Conservation (phyloP, 805 yeast species). For the Ogataea sp. region DNA sequence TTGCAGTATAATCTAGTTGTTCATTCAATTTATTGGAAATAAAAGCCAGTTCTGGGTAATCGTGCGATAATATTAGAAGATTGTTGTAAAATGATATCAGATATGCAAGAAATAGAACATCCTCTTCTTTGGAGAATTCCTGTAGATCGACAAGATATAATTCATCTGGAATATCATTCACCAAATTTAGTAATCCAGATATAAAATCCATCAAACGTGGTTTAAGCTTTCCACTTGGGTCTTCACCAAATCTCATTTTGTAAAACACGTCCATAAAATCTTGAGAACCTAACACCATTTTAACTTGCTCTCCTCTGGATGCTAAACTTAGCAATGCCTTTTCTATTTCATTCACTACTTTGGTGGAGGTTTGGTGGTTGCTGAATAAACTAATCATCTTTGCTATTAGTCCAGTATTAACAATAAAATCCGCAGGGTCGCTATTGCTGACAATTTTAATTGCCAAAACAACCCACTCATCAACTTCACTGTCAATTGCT, state of each 20-base stretch:
- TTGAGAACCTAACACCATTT: conserved; percentile 20
- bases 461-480: conserved; percentile 18
- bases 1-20: conserved; percentile 15
- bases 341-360: conserved; percentile 15
- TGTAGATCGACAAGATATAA: conserved; percentile 16
- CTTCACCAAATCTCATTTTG: conserved; percentile 11
- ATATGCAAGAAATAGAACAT: conserved; percentile 21
- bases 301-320: conserved; percentile 20
- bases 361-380: conserved; percentile 11
- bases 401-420: conserved; percentile 21
- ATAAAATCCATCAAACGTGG: conserved; percentile 24
- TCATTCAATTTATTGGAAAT: conserved; percentile 11
- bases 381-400: conserved; percentile 16
- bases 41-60: conserved; percentile 1
- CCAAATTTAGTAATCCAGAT: conserved; percentile 18
- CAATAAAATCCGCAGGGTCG: conserved; percentile 25
- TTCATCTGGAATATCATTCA: conserved; percentile 13
- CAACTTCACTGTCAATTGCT: conserved; percentile 20
- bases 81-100: conserved; percentile 23
- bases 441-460: conserved; percentile 18
- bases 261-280: conserved; percentile 15
- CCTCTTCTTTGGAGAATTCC: conserved; percentile 18
- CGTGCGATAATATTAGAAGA: conserved; percentile 7
- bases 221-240: conserved; percentile 13
- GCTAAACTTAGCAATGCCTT: conserved; percentile 14